Base-by-base conservation (phyloP, 2,329 filamentous ascomycete genomes). In the Nectriaceae sp. region DNA sequence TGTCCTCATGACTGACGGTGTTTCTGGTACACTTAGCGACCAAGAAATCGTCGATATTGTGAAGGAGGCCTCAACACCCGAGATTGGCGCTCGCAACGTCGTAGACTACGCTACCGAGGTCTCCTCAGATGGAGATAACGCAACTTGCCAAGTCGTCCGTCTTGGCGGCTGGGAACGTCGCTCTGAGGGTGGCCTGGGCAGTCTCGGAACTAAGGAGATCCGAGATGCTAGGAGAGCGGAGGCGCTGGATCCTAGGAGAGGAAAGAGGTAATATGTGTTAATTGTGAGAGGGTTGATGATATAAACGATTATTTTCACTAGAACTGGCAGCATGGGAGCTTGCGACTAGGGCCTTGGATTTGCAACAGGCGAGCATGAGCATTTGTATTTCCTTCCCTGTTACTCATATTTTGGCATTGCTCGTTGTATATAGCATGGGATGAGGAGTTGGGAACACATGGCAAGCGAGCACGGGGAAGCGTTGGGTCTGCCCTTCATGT, bases 41-140 rank as follows among this genome's bases (percentile, higher is more conserved):
- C 93, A 97, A 72, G 94, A 99, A 72, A 90, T 97, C 53, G 92
- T 97, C 22, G 94, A 99, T 66, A 85, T 97, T 24, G 79, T 97
- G 62, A 97, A 97, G 70, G 94, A 99, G 70, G 89, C 91, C 4
- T 85, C 80, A 64, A 97, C 93, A 0, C 94, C 94, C 0, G 93
- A 96, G 59, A 84, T 96, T 65, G 94, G 85, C 3, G 85, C 90
- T 1, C 79, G 79, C 49, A 84, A 87, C 52, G 82, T 99, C 6
- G 90, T 96, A 21, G 83, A 83, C 47, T 97, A 94, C 69, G 91
- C 93, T 1, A 94, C 89, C 0, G 94, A 97, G 71, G 88, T 96
- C 4, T 85, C 82, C 21, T 75, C 60, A 15, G 77, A 75, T 62
- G 85, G 84, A 10, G 85, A 88, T 64, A 88, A 88, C 62, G 83